Evolutionary conservation across 83 land plant genomes (phyloP).

Genomic region (Picea mariana): DNA sequence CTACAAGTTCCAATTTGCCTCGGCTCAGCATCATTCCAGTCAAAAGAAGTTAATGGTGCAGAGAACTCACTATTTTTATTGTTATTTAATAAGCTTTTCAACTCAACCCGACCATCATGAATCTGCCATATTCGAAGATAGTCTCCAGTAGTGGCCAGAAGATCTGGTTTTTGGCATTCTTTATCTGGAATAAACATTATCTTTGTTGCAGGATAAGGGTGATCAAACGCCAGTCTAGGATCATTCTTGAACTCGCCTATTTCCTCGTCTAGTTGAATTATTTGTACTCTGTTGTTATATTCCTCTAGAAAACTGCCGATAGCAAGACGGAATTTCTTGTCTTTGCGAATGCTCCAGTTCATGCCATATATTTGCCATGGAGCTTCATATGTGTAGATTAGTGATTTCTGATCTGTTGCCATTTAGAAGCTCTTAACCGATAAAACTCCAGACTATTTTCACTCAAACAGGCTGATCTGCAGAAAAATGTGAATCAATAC

Average conservation of each 20-base stretch:
- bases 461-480: too few relatives aligned
- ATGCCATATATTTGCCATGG: constrained; percentile 79
- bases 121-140: constrained; percentile 72
- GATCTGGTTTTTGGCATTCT: constrained; percentile 29
- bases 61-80: constrained; percentile 71
- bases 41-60: constrained; percentile 90
- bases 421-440: not conserved
- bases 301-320: constrained; percentile 81
- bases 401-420: constrained; percentile 13
- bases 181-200: constrained; percentile 68
- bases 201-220: constrained; percentile 87
- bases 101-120: constrained; percentile 30
- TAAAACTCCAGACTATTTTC: too few relatives aligned
- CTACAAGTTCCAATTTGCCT: constrained; percentile 69
- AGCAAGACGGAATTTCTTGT: constrained; percentile 52
- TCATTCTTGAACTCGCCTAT: constrained; percentile 29
- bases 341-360: constrained; percentile 52
- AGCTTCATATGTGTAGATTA: constrained; percentile 59
- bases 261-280: constrained; percentile 70
- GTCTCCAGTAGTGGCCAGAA: constrained; percentile 80
- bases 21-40: constrained; percentile 80
- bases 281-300: constrained; percentile 59
- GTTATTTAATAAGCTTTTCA: constrained; percentile 58
- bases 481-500: too few relatives aligned
- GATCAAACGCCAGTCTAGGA: constrained; percentile 62